Conservation (phyloP, 441 rosid species). For the Corymbia citriodora region DNA sequence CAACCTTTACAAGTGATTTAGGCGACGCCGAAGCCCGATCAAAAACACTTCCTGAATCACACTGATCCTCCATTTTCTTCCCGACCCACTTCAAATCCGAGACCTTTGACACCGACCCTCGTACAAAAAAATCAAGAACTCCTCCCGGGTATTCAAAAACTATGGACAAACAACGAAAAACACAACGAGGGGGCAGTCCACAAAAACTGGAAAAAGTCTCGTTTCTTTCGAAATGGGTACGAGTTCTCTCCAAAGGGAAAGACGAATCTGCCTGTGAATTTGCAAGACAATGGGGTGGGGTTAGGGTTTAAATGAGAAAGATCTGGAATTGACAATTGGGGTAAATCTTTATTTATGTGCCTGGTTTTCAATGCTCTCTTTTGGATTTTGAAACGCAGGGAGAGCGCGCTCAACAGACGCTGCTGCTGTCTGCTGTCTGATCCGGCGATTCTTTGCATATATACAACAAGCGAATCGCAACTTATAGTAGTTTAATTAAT, state of each 20-base stretch:
- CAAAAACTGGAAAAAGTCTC: background rate
- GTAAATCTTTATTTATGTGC: background rate
- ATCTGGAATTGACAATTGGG: background rate
- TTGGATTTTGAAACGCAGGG: conserved; percentile 1
- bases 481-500: background rate
- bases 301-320: background rate
- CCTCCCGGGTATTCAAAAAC: background rate
- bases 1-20: conserved; percentile 41
- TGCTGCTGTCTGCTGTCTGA: too few relatives aligned
- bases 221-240: background rate
- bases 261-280: background rate
- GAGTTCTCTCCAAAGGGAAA: background rate
- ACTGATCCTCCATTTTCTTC: conserved; percentile 34
- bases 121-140: background rate
- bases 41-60: conserved; percentile 16
- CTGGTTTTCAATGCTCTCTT: background rate
- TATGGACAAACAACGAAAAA: background rate
- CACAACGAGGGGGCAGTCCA: background rate
- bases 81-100: conserved; percentile 11
- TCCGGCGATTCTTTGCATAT: background rate
- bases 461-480: background rate
- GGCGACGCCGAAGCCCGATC: conserved; percentile 11
- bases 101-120: background rate
- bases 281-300: background rate
- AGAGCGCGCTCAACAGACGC: background rate